phyloP scores from a whole-genome alignment of 1,284 basidiomycete species.

The Vanrija sp. region DNA sequence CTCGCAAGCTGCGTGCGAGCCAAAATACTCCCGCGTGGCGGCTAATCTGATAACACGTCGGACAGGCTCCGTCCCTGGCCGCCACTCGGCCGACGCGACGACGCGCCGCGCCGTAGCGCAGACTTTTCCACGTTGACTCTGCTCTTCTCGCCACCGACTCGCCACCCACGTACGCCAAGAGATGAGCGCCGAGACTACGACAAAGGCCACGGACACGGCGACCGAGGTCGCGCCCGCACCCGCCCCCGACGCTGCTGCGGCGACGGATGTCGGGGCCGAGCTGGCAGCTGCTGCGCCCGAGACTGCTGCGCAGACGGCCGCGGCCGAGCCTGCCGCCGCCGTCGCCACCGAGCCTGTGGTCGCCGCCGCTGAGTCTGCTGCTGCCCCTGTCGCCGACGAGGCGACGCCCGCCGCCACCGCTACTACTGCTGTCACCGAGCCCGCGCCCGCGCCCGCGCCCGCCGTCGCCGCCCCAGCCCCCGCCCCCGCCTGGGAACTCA shows the following conservation, averaged over 20 bases:
- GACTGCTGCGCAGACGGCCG: not conserved
- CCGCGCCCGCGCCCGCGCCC: not conserved
- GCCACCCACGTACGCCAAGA: too few relatives aligned
- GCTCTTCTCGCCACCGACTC: not conserved
- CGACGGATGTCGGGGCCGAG: not conserved
- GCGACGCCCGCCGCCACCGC: not conserved
- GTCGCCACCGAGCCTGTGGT: too few relatives aligned
- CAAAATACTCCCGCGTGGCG: too few relatives aligned
- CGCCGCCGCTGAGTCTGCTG: not conserved
- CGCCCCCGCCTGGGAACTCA: constrained; percentile 15
- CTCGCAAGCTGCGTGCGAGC: too few relatives aligned
- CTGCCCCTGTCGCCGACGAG: not conserved
- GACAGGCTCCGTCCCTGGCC: too few relatives aligned
- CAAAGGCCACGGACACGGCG: too few relatives aligned
- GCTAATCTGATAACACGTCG: too few relatives aligned
- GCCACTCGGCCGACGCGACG: too few relatives aligned
- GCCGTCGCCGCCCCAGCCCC: not conserved
- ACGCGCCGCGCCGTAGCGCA: too few relatives aligned
- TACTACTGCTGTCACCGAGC: not conserved
- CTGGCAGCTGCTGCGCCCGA: too few relatives aligned
- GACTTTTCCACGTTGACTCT: not conserved
- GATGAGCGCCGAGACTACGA: not conserved
- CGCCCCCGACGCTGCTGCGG: not conserved
- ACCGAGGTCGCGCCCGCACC: not conserved
- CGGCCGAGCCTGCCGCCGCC: not conserved